phyloP scores from a whole-genome alignment of 805 yeast species.

The Wickerhamomyces pijperi region DNA sequence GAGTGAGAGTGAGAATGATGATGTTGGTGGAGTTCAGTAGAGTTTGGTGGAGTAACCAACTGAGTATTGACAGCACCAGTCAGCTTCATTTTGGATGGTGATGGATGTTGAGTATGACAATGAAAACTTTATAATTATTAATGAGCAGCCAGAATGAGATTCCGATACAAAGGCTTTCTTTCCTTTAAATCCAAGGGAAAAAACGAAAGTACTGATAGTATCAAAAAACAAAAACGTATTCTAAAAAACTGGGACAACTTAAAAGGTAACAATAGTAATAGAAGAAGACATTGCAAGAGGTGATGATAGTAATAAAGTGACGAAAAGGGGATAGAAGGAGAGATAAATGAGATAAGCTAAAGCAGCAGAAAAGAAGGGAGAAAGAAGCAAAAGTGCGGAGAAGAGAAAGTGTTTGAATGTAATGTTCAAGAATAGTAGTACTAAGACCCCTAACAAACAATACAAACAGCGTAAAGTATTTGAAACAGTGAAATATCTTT shows the following conservation, averaged over 20 bases:
- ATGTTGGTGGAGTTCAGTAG: neutral
- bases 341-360: neutral
- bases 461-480: neutral
- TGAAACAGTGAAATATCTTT: too few relatives aligned
- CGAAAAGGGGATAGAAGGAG: neutral
- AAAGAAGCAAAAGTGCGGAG: too few relatives aligned
- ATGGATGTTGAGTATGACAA: neutral
- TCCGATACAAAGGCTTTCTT: neutral
- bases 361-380: too few relatives aligned
- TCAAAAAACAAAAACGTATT: neutral
- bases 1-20: neutral
- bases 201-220: too few relatives aligned
- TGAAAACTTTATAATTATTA: neutral
- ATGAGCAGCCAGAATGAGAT: neutral
- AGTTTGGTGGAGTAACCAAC: neutral
- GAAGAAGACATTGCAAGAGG: neutral
- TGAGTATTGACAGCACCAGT: neutral
- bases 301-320: too few relatives aligned
- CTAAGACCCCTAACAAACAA: neutral
- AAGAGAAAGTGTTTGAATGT: neutral
- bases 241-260: neutral
- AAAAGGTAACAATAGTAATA: neutral
- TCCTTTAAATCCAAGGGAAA: too few relatives aligned
- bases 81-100: too few relatives aligned
- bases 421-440: too few relatives aligned